These are phyloP conservation scores for Floccularia luteovirens DNA, from an alignment of 768 basidiomycete species.

Conservation along the genomic window DNA sequence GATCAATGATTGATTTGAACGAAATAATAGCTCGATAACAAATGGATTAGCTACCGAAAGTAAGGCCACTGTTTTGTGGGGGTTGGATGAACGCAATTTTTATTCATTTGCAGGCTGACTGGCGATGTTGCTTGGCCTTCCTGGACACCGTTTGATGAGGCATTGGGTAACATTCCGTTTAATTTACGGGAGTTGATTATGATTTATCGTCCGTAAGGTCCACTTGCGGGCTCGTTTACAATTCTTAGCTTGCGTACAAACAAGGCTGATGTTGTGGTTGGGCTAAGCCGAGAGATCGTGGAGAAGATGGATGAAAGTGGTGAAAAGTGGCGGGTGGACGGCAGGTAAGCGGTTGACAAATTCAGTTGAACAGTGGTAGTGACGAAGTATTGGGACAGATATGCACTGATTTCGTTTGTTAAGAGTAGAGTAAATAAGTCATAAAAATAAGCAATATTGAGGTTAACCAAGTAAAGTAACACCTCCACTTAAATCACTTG, in stretches of 20 bases:
- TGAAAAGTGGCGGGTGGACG: slow-evolving; percentile 73
- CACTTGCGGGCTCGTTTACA: slow-evolving; percentile 72
- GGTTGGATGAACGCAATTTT: neutral
- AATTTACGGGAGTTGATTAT: slow-evolving; percentile 1
- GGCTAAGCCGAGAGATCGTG: slow-evolving; percentile 60
- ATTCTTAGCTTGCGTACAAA: slow-evolving; percentile 84
- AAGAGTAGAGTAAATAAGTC: too few relatives aligned
- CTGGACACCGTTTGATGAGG: slow-evolving; percentile 64
- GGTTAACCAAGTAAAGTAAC: too few relatives aligned
- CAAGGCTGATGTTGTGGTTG: slow-evolving; percentile 93
- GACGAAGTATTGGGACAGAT: slow-evolving; percentile 21
- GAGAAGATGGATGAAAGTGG: slow-evolving; percentile 58
- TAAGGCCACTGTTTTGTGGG: too few relatives aligned
- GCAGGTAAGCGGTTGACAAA: slow-evolving; percentile 45
- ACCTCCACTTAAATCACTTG: too few relatives aligned
- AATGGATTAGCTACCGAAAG: slow-evolving; percentile 67
- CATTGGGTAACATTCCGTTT: slow-evolving; percentile 50
- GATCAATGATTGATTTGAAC: neutral
- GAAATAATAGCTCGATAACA: neutral
- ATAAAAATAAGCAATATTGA: too few relatives aligned
- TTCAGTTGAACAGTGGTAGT: neutral
- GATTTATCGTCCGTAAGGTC: slow-evolving; percentile 36
- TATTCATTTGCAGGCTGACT: slow-evolving; percentile 53
- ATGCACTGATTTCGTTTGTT: slow-evolving; percentile 38
- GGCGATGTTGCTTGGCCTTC: slow-evolving; percentile 87